Base-by-base conservation (phyloP, 306 rosid species). In the Parietaria judaica region DNA sequence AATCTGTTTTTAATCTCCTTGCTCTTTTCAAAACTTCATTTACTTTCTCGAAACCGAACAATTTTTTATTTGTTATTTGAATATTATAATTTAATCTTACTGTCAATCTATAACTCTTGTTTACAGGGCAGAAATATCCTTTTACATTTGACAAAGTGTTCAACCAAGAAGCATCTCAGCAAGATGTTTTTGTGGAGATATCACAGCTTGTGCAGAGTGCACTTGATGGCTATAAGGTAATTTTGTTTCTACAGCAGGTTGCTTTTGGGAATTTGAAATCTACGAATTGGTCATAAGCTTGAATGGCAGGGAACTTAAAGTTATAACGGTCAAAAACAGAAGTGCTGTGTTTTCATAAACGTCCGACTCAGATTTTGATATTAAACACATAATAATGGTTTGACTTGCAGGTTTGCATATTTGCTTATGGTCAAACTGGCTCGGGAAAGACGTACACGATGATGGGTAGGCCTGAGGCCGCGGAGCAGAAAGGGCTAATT, bases 351-450 rank as follows among this genome's bases (percentile, higher is more conserved):
- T 41, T 41, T 41, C 45, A 41, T 41, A 8, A 41, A 5, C 45
- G 45, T 11, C 13, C 14, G 36, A 7, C 7, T 10, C 46, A 57
- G 8, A 4, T 3, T n/a, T 17, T 68, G 57, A 67, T 15, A 17
- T 7, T 7, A 17, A 66, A 63, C 16, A n/a, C 68, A 62, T 53
- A 50, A 6, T 35, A 57, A 17, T 73, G 60, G 41, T 6, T 61
- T 76, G 50, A 66, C 65, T 56, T 82, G 75, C 57, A 94, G 99
- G 98, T 92, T 11, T 92, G 98, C 75, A 91, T 91, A 65, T 91
- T 91, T 77, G 98, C 98, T 11, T 91, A 91, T n/a, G 98, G 98
- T 46, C 98, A 91, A 63, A 87, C 98, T 0, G 96, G 98, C 14
- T 87, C 98, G 4, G 98, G 96, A 8, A 87, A 90, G 76, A 90